phyloP scores from a whole-genome alignment of 495 filamentous ascomycete genomes.

The Penicillium parvum region DNA sequence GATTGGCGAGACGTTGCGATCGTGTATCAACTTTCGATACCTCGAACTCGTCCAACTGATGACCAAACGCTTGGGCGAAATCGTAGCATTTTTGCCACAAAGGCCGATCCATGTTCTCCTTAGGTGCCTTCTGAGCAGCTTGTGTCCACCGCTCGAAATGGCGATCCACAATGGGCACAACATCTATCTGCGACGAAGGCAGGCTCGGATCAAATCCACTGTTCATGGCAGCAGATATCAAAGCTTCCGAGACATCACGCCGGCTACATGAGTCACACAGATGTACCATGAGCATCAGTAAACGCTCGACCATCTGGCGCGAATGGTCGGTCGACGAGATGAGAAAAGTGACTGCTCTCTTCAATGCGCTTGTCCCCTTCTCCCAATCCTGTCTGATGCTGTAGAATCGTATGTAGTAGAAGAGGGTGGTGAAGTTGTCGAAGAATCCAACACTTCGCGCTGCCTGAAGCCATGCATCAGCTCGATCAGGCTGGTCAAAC shows the following conservation, averaged over 20 bases:
- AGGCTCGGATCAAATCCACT: slow-evolving; percentile 33
- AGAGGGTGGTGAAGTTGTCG: slow-evolving; percentile 37
- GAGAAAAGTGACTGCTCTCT: slow-evolving; percentile 35
- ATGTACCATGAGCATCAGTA: slow-evolving; percentile 38
- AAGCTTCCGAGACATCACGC: slow-evolving; percentile 25
- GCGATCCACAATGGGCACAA: slow-evolving; percentile 24
- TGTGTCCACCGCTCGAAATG: slow-evolving; percentile 24
- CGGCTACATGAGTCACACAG: slow-evolving; percentile 34
- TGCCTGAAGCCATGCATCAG: slow-evolving; percentile 39
- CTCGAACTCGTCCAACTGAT: slow-evolving; percentile 23
- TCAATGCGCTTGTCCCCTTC: slow-evolving; percentile 29
- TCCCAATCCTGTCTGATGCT: slow-evolving; percentile 37
- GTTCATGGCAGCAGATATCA: slow-evolving; percentile 36
- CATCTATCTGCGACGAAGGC: slow-evolving; percentile 25
- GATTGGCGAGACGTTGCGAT: slow-evolving; percentile 15
- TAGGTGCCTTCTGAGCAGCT: slow-evolving; percentile 17
- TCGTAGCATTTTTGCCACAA: slow-evolving; percentile 35
- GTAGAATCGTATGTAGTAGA: slow-evolving; percentile 39
- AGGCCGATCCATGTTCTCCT: slow-evolving; percentile 14
- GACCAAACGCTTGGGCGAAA: slow-evolving; percentile 28
- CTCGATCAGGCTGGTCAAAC: slow-evolving; percentile 43
- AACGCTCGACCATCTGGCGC: slow-evolving; percentile 23
- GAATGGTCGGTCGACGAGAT: slow-evolving; percentile 30
- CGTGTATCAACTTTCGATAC: slow-evolving; percentile 10
- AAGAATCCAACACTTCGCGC: slow-evolving; percentile 37